A percentile compares a stretch with the other conserved stretches of the same genome.
These are phyloP conservation scores for Thielaviopsis musarum DNA, from an alignment of 2,329 filamentous ascomycete species.

Conservation along the genomic window DNA sequence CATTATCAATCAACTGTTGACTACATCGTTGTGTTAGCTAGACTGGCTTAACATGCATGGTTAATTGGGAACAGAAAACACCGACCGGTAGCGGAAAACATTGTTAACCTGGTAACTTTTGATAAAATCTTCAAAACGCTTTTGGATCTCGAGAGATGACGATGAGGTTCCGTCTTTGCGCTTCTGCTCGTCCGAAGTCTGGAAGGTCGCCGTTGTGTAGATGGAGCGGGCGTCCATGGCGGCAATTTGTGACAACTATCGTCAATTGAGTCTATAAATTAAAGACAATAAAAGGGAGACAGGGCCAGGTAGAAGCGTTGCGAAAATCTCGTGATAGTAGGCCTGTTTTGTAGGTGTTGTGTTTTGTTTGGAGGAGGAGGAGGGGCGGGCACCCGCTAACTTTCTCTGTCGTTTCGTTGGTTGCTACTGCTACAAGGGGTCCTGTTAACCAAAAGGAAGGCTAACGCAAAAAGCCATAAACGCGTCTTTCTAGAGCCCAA, in stretches of 20 bases:
- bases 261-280: too few species aligned
- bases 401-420: too few species aligned
- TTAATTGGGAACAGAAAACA: background rate
- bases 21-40: constrained; percentile 26
- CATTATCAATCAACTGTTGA: constrained; percentile 91
- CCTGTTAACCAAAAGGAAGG: too few species aligned
- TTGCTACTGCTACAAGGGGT: too few species aligned
- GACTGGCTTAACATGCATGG: background rate
- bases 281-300: background rate
- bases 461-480: too few species aligned
- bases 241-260: background rate
- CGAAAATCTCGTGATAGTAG: too few species aligned
- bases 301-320: background rate
- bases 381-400: too few species aligned
- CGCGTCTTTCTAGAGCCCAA: too few species aligned
- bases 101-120: constrained; percentile 5
- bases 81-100: constrained; percentile 9
- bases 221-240: constrained; percentile 10
- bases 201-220: constrained; percentile 11
- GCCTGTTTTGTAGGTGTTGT: too few species aligned
- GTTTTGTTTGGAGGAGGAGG: too few species aligned
- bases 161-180: constrained; percentile 33
- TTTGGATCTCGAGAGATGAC: constrained; percentile 54
- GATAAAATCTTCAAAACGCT: constrained; percentile 67
- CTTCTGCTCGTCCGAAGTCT: constrained; percentile 41